phyloP scores from a whole-genome alignment of 2,329 filamentous ascomycete species.

The Fusarium anthophilum region DNA sequence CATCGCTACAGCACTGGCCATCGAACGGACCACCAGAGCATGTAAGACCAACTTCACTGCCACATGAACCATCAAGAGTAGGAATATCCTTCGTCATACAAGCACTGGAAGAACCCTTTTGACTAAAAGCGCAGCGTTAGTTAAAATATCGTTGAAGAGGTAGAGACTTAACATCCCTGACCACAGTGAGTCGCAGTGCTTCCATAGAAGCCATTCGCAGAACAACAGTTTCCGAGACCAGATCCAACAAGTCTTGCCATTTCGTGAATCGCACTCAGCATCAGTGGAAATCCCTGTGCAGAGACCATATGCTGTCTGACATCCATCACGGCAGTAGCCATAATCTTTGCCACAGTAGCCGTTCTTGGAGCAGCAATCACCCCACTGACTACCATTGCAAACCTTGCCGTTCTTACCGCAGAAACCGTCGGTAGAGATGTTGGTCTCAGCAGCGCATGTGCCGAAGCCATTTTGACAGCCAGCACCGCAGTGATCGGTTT shows the following conservation, averaged over 20 bases:
- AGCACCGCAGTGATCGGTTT: too few relatives aligned
- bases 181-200: slow-evolving; percentile 4
- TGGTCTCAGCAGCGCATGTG: too few relatives aligned
- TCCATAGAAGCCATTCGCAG: slow-evolving; percentile 2
- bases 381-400: neutral
- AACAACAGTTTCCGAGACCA: slow-evolving; percentile 13
- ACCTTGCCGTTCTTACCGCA: too few relatives aligned
- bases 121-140: neutral
- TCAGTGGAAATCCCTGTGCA: neutral
- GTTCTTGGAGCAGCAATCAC: slow-evolving; percentile 3
- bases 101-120: neutral
- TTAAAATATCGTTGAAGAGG: too few relatives aligned
- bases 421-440: too few relatives aligned
- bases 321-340: neutral
- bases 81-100: slow-evolving; percentile 3
- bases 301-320: neutral
- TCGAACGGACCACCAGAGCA: slow-evolving; percentile 14
- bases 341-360: slow-evolving; percentile 4
- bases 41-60: neutral
- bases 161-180: neutral
- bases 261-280: slow-evolving; percentile 1
- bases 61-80: neutral
- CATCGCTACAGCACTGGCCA: slow-evolving; percentile 4
- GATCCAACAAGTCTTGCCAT: slow-evolving; percentile 11
- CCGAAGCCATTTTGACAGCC: too few relatives aligned